Evolutionary conservation across 306 rosid genomes (phyloP).

Genomic region (Carpinus viminea): DNA sequence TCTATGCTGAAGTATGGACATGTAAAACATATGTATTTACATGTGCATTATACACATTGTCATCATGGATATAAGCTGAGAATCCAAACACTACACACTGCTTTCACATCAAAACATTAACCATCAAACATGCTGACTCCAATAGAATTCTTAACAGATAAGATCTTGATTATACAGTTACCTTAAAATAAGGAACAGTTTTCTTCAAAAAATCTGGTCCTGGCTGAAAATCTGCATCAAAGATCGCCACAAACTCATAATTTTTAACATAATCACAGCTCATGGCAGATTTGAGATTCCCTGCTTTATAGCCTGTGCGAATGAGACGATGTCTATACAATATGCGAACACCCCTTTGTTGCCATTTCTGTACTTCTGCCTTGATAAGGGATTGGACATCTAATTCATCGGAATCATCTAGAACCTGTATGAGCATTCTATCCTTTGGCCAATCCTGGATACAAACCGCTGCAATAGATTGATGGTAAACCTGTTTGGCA

Average conservation of each 20-base stretch:
- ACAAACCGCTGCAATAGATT: conserved; percentile 93
- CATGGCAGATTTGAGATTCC: conserved; percentile 99
- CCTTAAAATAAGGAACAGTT: conserved; percentile 94
- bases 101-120: conserved; percentile 19
- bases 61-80: neutral
- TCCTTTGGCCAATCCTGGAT: conserved; percentile 94
- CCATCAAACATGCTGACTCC: conserved; percentile 7
- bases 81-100: neutral
- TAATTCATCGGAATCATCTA: conserved; percentile 92
- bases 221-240: conserved; percentile 98
- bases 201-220: conserved; percentile 93
- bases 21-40: neutral
- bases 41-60: neutral
- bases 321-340: conserved; percentile 87
- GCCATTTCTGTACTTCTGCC: conserved; percentile 99
- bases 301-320: conserved; percentile 96
- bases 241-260: conserved; percentile 93
- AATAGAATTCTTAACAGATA: conserved; percentile 6
- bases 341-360: conserved; percentile 81
- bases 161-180: conserved; percentile 26
- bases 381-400: conserved; percentile 84
- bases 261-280: conserved; percentile 90
- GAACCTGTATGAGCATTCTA: conserved; percentile 91
- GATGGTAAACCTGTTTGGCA: conserved; percentile 85
- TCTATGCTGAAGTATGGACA: neutral